Evolutionary conservation across 768 basidiomycete species (phyloP).

Genomic region (Lentinula raphanica): DNA sequence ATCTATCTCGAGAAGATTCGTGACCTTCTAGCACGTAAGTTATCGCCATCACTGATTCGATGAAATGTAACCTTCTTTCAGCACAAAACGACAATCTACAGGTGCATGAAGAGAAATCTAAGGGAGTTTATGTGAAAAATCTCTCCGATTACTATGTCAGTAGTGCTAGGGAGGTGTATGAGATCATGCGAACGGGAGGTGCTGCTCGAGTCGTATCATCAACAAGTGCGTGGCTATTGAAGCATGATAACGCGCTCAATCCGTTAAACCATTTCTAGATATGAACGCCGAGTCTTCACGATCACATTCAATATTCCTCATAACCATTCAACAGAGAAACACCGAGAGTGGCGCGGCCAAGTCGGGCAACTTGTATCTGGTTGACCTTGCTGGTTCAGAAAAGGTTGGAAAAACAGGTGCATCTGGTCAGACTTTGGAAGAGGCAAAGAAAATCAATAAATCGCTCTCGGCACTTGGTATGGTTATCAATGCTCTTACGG

Average conservation of each 20-base stretch:
- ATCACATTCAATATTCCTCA: constrained; percentile 98
- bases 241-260: not conserved
- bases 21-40: constrained; percentile 90
- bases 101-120: constrained; percentile 96
- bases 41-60: not conserved
- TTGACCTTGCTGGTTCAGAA: constrained; percentile 97
- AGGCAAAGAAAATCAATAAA: constrained; percentile 99
- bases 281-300: constrained; percentile 99
- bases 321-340: constrained; percentile 95
- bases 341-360: constrained; percentile 94
- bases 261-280: constrained; percentile 43
- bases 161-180: constrained; percentile 92
- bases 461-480: constrained; percentile 95
- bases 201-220: constrained; percentile 87
- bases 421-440: constrained; percentile 96
- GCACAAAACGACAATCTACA: constrained; percentile 98
- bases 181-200: constrained; percentile 97
- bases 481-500: constrained; percentile 98
- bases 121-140: constrained; percentile 97
- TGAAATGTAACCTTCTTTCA: constrained; percentile 18
- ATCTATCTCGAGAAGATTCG: constrained; percentile 96
- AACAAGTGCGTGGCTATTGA: constrained; percentile 75
- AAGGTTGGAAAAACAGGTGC: constrained; percentile 99
- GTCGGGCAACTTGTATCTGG: constrained; percentile 94
- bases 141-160: constrained; percentile 98